Evolutionary conservation across 495 filamentous ascomycete genomes (phyloP).

Genomic region (Penicillium coffeae): DNA sequence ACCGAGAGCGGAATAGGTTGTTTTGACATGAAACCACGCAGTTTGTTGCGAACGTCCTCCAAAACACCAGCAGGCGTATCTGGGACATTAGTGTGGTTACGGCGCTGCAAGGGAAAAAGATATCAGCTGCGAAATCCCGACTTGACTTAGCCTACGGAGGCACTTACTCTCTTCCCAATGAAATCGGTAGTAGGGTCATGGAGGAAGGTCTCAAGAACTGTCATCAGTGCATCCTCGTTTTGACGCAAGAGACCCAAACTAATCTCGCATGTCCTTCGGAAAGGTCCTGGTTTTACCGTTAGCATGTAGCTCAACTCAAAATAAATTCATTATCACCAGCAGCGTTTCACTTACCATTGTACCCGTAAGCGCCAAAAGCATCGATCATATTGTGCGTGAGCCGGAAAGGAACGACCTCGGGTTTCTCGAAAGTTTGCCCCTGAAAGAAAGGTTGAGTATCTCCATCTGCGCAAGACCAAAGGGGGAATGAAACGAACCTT

Average conservation of each 20-base stretch:
- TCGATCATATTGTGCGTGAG: conserved; percentile 98
- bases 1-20: conserved; percentile 90
- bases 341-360: conserved; percentile 52
- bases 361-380: conserved; percentile 89
- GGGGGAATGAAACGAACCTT: conserved; percentile 50
- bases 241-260: conserved; percentile 78
- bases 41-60: conserved; percentile 81
- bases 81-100: conserved; percentile 58
- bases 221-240: conserved; percentile 95
- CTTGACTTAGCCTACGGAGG: background rate
- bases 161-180: conserved; percentile 63
- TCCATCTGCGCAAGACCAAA: background rate
- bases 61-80: conserved; percentile 87
- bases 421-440: conserved; percentile 90
- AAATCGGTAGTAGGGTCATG: conserved; percentile 96
- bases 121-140: background rate
- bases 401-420: conserved; percentile 94
- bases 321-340: conserved; percentile 1
- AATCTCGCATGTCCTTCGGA: conserved; percentile 85
- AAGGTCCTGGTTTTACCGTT: conserved; percentile 57
- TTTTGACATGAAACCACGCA: conserved; percentile 74
- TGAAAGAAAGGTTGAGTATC: conserved; percentile 13
- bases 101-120: conserved; percentile 42
- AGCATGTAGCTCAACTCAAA: conserved; percentile 1
- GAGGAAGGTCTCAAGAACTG: conserved; percentile 91